phyloP scores from a whole-genome alignment of 75 land plant species.

The Selaginella tamariscina region DNA sequence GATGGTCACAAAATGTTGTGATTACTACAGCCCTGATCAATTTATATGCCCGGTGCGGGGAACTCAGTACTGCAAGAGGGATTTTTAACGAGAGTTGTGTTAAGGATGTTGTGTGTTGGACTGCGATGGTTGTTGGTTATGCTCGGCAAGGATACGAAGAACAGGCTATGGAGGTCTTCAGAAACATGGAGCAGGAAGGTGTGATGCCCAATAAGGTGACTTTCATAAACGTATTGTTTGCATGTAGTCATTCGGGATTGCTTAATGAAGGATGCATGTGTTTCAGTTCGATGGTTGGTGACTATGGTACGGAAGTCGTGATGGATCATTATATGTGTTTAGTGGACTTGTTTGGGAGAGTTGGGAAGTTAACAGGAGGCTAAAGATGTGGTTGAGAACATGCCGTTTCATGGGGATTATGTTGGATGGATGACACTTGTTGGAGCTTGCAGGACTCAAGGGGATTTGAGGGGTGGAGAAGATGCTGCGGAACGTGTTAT shows the following conservation, averaged over 20 bases:
- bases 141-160: neutral
- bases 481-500: no score
- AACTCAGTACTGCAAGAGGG: neutral
- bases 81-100: neutral
- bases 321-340: constrained; percentile 8
- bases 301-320: neutral
- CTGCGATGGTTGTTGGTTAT: neutral
- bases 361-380: neutral
- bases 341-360: constrained; percentile 1
- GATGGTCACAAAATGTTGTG: neutral
- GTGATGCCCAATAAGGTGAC: neutral
- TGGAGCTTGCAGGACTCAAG: neutral
- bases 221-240: neutral
- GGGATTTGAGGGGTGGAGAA: neutral
- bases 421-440: neutral
- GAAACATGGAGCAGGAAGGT: neutral
- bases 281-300: neutral
- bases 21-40: neutral
- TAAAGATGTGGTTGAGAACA: neutral
- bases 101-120: neutral
- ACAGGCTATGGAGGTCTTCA: neutral
- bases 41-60: neutral
- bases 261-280: neutral
- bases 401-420: neutral
- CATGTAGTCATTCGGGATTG: neutral